Percentiles rank a stretch among this genome's conserved stretches.
Conservation (phyloP, 202 grass and related monocot species). For the Alloteropsis angusta region DNA sequence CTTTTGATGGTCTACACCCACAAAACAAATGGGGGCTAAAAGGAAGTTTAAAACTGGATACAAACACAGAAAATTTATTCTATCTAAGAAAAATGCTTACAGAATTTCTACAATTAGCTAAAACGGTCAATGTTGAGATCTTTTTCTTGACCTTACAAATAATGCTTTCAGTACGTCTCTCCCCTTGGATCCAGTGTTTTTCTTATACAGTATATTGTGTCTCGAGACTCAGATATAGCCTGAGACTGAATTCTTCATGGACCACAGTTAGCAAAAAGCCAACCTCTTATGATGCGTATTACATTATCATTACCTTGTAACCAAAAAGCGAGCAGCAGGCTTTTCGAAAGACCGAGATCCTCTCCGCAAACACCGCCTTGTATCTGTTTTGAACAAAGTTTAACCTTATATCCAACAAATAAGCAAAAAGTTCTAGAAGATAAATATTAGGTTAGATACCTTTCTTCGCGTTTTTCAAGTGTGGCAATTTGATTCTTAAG, state of each 20-base stretch:
- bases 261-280: not conserved
- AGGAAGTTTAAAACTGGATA: not conserved
- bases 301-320: conserved; percentile 59
- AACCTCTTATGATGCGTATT: not conserved
- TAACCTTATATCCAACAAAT: conserved; percentile 25
- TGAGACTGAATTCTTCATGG: not conserved
- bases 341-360: conserved; percentile 86
- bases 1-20: not conserved
- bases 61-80: not conserved
- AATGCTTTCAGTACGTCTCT: not conserved
- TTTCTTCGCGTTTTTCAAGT: conserved; percentile 99
- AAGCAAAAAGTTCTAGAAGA: not conserved
- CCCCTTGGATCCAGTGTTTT: not conserved
- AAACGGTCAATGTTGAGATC: not conserved
- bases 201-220: not conserved
- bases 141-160: not conserved
- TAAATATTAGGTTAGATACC: conserved; percentile 36
- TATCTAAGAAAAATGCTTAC: not conserved
- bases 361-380: conserved; percentile 91
- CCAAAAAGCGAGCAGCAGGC: conserved; percentile 95
- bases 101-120: not conserved
- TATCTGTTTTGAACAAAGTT: conserved; percentile 57
- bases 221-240: not conserved
- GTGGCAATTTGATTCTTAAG: conserved; percentile 90
- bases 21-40: not conserved